Evolutionary conservation across 768 basidiomycete genomes (phyloP).

Genomic region (Sporobolomyces phaffii): DNA sequence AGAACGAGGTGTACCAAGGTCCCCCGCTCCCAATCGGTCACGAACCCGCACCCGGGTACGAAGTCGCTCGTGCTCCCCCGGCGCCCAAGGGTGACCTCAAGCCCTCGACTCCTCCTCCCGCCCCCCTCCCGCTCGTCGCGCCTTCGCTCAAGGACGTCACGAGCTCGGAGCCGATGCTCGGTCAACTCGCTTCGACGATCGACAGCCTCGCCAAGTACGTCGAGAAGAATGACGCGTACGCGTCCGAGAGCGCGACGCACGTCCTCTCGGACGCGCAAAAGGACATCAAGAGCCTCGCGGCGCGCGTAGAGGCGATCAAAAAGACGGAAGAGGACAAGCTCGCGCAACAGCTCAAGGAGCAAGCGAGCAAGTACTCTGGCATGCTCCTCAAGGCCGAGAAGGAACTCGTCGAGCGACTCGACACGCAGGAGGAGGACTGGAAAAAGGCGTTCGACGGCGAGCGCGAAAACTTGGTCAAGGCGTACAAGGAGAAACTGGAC

Average conservation of each 20-base stretch:
- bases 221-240: slow-evolving; percentile 57
- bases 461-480: slow-evolving; percentile 61
- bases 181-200: slow-evolving; percentile 84
- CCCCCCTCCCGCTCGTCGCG: slow-evolving; percentile 68
- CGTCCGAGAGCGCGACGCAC: slow-evolving; percentile 48
- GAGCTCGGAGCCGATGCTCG: slow-evolving; percentile 81
- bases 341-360: slow-evolving; percentile 65
- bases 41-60: slow-evolving; percentile 86
- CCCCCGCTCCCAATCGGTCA: slow-evolving; percentile 80
- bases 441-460: slow-evolving; percentile 74
- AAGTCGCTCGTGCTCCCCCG: slow-evolving; percentile 55
- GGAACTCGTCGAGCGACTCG: slow-evolving; percentile 76
- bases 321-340: slow-evolving; percentile 69
- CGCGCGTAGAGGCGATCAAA: slow-evolving; percentile 69
- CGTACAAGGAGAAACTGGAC: slow-evolving; percentile 80
- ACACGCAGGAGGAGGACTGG: slow-evolving; percentile 78
- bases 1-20: slow-evolving; percentile 55
- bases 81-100: slow-evolving; percentile 44
- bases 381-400: slow-evolving; percentile 77
- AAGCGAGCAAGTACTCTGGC: slow-evolving; percentile 72
- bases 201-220: slow-evolving; percentile 83
- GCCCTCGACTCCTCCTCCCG: slow-evolving; percentile 32
- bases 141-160: slow-evolving; percentile 68
- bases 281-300: slow-evolving; percentile 71
- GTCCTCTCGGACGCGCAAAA: slow-evolving; percentile 73